A percentile compares a stretch with the other conserved stretches of the same genome.
These are phyloP conservation scores for Colletotrichum trifolii DNA, from an alignment of 2,329 filamentous ascomycete species.

Conservation along the genomic window DNA sequence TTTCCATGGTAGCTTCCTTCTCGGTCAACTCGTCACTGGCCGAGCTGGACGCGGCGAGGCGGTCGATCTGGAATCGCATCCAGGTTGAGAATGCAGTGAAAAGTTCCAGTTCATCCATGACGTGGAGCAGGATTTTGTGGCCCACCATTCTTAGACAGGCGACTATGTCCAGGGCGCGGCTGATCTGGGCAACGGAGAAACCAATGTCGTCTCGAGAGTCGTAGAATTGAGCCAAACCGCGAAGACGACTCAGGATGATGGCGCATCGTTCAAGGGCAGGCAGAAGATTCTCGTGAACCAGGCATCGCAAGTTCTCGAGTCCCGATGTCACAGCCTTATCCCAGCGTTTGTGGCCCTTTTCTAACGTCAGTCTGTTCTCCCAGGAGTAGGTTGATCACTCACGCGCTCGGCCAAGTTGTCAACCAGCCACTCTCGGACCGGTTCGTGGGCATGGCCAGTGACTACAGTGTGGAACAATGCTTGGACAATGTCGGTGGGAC, in stretches of 20 bases:
- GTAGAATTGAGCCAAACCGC: constrained; percentile 85
- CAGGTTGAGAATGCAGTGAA: constrained; percentile 85
- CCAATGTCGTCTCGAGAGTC: constrained; percentile 74
- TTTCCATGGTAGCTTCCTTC: constrained; percentile 80
- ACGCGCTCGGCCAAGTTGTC: constrained; percentile 85
- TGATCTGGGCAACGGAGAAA: constrained; percentile 72
- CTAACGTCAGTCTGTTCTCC: constrained; percentile 34
- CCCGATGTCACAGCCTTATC: constrained; percentile 86
- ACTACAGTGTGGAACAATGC: constrained; percentile 86
- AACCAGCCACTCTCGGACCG: constrained; percentile 87
- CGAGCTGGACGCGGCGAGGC: constrained; percentile 71
- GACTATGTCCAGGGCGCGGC: constrained; percentile 74
- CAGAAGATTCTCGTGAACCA: constrained; percentile 88
- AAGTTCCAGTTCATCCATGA: constrained; percentile 80
- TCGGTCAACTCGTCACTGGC: constrained; percentile 79
- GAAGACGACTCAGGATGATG: constrained; percentile 83
- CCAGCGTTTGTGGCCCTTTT: constrained; percentile 91
- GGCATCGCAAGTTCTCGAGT: constrained; percentile 78
- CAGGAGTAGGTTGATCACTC: constrained; percentile 44
- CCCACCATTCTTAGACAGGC: constrained; percentile 80
- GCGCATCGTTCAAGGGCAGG: constrained; percentile 86
- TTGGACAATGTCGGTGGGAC: constrained; percentile 72
- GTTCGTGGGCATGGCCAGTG: constrained; percentile 81
- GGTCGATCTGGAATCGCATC: constrained; percentile 86
- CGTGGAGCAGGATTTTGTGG: constrained; percentile 76